phyloP scores from a whole-genome alignment of 495 filamentous ascomycete species.

The Hypoxylon fuscum region DNA sequence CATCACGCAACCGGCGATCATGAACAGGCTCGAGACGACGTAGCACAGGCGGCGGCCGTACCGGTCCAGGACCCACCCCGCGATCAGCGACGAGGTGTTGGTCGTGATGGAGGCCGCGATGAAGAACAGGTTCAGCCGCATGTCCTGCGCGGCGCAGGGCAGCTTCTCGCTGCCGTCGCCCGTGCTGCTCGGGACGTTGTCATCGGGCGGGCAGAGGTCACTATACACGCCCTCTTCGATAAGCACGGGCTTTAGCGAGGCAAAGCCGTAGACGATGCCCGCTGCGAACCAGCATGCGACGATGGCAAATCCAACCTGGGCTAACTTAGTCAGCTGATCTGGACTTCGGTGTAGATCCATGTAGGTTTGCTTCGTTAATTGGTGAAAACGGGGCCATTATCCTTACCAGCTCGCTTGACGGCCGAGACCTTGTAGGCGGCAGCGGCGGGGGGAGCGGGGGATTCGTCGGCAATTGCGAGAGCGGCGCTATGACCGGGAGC shows the following conservation, averaged over 20 bases:
- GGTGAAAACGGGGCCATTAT: not conserved
- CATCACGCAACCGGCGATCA: constrained; percentile 65
- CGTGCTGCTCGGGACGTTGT: constrained; percentile 45
- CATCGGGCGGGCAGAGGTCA: constrained; percentile 61
- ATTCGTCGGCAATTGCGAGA: constrained; percentile 1
- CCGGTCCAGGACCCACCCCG: constrained; percentile 71
- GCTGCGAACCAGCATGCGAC: constrained; percentile 71
- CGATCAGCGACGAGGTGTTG: constrained; percentile 72
- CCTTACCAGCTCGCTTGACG: constrained; percentile 59
- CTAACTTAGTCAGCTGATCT: constrained; percentile 38
- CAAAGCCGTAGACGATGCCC: constrained; percentile 78
- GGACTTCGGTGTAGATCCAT: not conserved
- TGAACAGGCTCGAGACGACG: constrained; percentile 60
- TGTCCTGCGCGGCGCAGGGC: constrained; percentile 72
- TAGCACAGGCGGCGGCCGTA: constrained; percentile 71
- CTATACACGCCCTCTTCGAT: constrained; percentile 72
- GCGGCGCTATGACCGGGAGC: constrained; percentile 17
- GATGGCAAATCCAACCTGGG: constrained; percentile 66
- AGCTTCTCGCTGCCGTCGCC: constrained; percentile 44
- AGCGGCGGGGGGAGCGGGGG: constrained; percentile 40
- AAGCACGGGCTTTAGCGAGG: constrained; percentile 75
- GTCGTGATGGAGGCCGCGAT: constrained; percentile 72
- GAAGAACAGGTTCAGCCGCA: constrained; percentile 76
- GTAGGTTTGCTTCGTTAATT: constrained; percentile 9
- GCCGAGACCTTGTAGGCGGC: constrained; percentile 64